phyloP scores from a whole-genome alignment of 106 monocot genomes.

The Vanilla planifolia region DNA sequence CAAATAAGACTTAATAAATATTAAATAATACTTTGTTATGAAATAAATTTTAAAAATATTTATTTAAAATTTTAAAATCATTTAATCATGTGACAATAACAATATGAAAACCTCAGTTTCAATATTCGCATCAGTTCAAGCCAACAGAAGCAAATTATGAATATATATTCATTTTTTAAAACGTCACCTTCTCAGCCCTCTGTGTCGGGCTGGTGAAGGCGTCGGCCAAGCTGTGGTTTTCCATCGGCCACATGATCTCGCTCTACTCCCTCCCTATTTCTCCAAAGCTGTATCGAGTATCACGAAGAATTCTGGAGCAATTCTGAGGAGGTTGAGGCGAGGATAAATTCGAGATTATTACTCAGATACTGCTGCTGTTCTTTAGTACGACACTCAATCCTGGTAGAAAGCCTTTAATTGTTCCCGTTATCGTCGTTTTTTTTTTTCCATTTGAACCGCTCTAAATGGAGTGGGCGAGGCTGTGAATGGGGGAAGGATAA shows the following conservation, averaged over 20 bases:
- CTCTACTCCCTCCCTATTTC: neutral
- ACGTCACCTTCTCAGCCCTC: too few species aligned
- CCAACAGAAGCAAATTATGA: too few species aligned
- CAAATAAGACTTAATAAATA: too few species aligned
- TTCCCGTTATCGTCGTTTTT: constrained; percentile 2
- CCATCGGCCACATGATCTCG: constrained; percentile 12
- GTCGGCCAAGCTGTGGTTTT: constrained; percentile 22
- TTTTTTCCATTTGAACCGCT: neutral
- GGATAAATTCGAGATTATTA: neutral
- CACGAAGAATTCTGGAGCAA: neutral
- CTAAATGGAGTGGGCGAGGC: neutral
- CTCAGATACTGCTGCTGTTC: neutral
- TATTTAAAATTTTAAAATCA: too few species aligned
- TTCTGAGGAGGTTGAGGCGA: neutral
- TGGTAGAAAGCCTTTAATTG: neutral
- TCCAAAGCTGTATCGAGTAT: neutral
- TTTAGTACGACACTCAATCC: neutral
- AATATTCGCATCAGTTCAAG: too few species aligned
- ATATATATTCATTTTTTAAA: too few species aligned
- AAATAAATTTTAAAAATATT: too few species aligned
- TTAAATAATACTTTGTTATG: too few species aligned
- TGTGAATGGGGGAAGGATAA: constrained; percentile 10
- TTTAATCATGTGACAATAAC: too few species aligned
- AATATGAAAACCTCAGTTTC: too few species aligned
- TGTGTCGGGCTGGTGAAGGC: too few species aligned